Percentiles rank a stretch among this genome's conserved stretches.
These are phyloP conservation scores for Rhodomyrtus psidioides DNA, from an alignment of 441 rosid genomes.

Conservation along the genomic window DNA sequence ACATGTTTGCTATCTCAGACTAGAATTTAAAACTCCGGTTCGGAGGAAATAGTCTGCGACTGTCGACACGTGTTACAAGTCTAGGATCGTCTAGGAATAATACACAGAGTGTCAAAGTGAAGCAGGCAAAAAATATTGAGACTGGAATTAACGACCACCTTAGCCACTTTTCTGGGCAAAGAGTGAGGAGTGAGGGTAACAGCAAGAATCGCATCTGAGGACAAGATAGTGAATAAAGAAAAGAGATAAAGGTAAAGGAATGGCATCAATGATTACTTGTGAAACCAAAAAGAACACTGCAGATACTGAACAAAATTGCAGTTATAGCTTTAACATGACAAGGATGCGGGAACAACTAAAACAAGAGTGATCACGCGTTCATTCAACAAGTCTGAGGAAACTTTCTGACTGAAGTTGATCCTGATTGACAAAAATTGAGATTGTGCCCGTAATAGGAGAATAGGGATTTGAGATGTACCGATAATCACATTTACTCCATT, in stretches of 20 bases:
- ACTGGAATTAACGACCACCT: background rate
- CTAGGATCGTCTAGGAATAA: background rate
- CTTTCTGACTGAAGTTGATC: background rate
- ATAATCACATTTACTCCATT: background rate
- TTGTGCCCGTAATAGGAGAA: background rate
- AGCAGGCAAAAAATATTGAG: background rate
- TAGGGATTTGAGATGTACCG: background rate
- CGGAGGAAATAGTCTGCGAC: no score
- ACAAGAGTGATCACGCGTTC: background rate
- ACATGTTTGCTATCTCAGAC: no score
- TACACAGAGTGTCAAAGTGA: background rate
- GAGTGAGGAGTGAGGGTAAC: background rate
- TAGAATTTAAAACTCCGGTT: background rate
- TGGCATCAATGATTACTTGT: background rate
- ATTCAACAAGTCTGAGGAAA: background rate
- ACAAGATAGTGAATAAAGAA: background rate
- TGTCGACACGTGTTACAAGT: background rate
- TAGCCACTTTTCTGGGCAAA: background rate
- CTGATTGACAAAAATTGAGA: background rate
- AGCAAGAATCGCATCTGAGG: background rate
- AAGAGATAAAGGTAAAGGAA: background rate
- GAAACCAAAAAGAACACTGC: background rate
- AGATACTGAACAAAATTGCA: background rate
- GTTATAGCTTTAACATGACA: background rate
- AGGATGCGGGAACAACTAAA: background rate